phyloP scores from a whole-genome alignment of 108 stramenopile species.

The Stephanodiscus minutulus region DNA sequence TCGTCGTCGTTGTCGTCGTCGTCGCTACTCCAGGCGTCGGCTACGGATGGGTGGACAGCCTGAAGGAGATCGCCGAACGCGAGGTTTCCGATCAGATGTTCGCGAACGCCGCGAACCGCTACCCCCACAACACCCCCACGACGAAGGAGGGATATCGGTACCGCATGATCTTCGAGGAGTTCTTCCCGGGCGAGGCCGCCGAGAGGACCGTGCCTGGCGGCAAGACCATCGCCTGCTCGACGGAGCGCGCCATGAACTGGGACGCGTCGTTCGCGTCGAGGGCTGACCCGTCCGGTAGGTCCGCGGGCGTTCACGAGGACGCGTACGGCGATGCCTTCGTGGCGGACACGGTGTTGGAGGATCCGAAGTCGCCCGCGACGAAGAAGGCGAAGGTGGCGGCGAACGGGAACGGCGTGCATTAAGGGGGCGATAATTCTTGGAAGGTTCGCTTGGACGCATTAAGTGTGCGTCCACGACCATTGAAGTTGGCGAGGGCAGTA shows the following conservation, averaged over 20 bases:
- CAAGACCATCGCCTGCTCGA: slow-evolving; percentile 97
- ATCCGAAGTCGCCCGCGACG: slow-evolving; percentile 51
- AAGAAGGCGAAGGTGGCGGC: slow-evolving; percentile 65
- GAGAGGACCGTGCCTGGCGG: slow-evolving; percentile 96
- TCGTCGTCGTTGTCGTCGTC: background rate
- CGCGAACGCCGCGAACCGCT: slow-evolving; percentile 87
- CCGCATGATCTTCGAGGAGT: slow-evolving; percentile 95
- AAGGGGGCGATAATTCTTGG: background rate
- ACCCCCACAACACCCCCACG: slow-evolving; percentile 96
- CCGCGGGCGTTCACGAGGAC: slow-evolving; percentile 93
- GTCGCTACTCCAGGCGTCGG: slow-evolving; percentile 90
- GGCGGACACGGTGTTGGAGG: slow-evolving; percentile 59
- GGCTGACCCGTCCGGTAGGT: slow-evolving; percentile 95
- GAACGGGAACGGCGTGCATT: background rate
- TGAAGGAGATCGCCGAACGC: slow-evolving; percentile 89
- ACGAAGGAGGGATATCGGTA: slow-evolving; percentile 99
- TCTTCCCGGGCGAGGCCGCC: slow-evolving; percentile 96
- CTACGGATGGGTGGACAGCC: slow-evolving; percentile 96
- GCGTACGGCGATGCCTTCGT: slow-evolving; percentile 90
- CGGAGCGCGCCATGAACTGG: slow-evolving; percentile 97
- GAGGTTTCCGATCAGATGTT: slow-evolving; percentile 96
- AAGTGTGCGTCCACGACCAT: background rate
- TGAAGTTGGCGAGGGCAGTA: background rate
- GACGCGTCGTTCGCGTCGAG: slow-evolving; percentile 84
- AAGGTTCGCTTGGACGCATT: background rate